Evolutionary conservation across 2,329 filamentous ascomycete species (phyloP).

Genomic region (Thyridium curvatum): DNA sequence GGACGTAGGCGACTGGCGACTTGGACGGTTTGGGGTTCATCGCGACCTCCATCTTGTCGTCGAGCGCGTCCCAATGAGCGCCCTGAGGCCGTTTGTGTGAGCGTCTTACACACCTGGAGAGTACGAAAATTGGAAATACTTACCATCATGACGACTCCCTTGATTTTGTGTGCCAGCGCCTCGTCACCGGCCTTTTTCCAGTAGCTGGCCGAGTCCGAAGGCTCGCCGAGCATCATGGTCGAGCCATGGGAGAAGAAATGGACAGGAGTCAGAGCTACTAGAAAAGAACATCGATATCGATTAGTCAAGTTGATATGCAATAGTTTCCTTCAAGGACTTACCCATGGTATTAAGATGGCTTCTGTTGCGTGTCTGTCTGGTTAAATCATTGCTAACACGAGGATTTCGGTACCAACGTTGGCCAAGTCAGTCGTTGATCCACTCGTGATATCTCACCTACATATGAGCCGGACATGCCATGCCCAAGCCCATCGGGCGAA

Average conservation of each 20-base stretch:
- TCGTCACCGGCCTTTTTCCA: constrained; percentile 62
- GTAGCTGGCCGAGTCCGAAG: constrained; percentile 53
- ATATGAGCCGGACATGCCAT: too few species aligned
- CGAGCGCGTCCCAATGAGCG: constrained; percentile 58
- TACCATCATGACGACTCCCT: constrained; percentile 62
- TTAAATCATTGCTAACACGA: too few species aligned
- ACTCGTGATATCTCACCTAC: too few species aligned
- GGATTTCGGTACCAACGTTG: too few species aligned
- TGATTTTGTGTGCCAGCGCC: constrained; percentile 51
- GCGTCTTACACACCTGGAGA: background rate
- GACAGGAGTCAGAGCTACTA: constrained; percentile 40
- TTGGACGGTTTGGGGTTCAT: constrained; percentile 55
- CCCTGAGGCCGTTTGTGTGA: constrained; percentile 30
- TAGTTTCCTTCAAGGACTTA: background rate
- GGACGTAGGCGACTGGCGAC: constrained; percentile 59
- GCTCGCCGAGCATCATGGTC: constrained; percentile 66
- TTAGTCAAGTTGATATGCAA: background rate
- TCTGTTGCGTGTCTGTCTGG: too few species aligned
- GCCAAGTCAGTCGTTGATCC: too few species aligned
- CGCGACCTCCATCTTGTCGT: constrained; percentile 52
- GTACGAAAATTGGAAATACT: constrained; percentile 5
- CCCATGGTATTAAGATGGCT: too few species aligned
- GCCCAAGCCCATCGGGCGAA: too few species aligned
- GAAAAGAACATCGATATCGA: background rate
- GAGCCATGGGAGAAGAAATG: constrained; percentile 67